Conservation (phyloP, 1,139 yeast genomes). For the Magnusiomyces starmeri region DNA sequence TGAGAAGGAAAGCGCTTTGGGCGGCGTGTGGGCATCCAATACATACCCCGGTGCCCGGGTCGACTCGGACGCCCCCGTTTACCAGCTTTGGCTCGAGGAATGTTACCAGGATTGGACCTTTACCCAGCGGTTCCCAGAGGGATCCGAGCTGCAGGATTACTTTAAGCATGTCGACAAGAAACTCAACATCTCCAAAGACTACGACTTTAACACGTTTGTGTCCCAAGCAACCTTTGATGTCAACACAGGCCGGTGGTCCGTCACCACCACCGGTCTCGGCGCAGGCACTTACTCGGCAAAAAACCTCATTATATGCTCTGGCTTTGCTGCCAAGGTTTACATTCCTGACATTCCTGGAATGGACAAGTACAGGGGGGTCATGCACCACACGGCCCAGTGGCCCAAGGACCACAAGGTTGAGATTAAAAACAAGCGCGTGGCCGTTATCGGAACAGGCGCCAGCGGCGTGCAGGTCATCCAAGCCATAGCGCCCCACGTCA, state of each 20-base stretch:
- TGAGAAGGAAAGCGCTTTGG: constrained; percentile 42
- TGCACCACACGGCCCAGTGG: constrained; percentile 46
- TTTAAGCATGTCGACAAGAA: constrained; percentile 38
- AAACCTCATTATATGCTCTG: constrained; percentile 34
- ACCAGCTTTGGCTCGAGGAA: constrained; percentile 42
- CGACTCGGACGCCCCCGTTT: constrained; percentile 46
- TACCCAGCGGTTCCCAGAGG: constrained; percentile 40
- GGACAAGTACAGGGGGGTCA: constrained; percentile 40
- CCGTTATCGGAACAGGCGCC: constrained; percentile 43
- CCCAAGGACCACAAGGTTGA: constrained; percentile 36
- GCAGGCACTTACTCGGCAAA: constrained; percentile 25
- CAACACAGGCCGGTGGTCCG: constrained; percentile 36
- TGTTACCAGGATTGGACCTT: constrained; percentile 43
- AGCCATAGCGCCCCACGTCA: constrained; percentile 16
- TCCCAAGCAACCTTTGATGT: constrained; percentile 35
- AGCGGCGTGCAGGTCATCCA: constrained; percentile 39
- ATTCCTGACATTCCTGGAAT: constrained; percentile 31
- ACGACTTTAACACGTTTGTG: constrained; percentile 34
- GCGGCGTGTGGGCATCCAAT: constrained; percentile 53
- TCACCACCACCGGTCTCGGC: constrained; percentile 27
- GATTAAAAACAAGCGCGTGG: constrained; percentile 35
- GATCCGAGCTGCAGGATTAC: constrained; percentile 44
- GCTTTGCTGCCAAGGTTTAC: constrained; percentile 29
- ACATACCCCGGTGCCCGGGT: constrained; percentile 45
- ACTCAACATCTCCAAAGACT: constrained; percentile 33